These are phyloP conservation scores for Boletus insuetus DNA, from an alignment of 768 basidiomycete genomes.

Conservation along the genomic window DNA sequence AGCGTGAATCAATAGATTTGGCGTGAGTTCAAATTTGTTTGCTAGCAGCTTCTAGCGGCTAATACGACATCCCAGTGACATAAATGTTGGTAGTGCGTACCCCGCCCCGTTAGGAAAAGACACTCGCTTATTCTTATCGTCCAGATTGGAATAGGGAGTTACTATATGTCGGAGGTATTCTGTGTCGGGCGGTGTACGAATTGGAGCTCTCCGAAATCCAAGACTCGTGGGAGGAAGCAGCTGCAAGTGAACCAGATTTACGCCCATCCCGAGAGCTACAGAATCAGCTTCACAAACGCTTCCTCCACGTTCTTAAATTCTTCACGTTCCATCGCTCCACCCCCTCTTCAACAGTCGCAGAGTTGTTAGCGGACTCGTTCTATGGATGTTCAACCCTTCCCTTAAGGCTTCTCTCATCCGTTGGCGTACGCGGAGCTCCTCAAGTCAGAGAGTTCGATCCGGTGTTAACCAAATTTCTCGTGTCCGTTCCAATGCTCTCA, in stretches of 20 bases:
- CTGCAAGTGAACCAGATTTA: not conserved
- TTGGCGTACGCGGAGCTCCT: conserved; percentile 62
- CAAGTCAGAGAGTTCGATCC: conserved; percentile 72
- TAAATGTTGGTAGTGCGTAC: not conserved
- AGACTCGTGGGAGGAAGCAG: conserved; percentile 4
- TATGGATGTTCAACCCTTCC: conserved; percentile 58
- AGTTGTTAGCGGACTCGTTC: conserved; percentile 68
- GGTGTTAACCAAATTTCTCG: conserved; percentile 68
- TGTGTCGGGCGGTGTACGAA: conserved; percentile 82
- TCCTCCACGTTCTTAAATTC: conserved; percentile 11
- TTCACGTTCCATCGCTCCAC: conserved; percentile 39
- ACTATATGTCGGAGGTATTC: conserved; percentile 76
- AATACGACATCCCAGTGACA: not conserved
- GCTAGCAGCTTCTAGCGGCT: not conserved
- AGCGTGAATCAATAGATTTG: conserved; percentile 2
- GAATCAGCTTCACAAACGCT: not conserved
- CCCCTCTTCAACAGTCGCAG: conserved; percentile 76
- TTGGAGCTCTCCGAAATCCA: conserved; percentile 64
- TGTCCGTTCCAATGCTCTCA: conserved; percentile 69
- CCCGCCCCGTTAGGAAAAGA: not conserved
- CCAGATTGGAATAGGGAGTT: conserved; percentile 89
- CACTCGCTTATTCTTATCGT: not conserved
- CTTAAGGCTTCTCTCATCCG: conserved; percentile 72
- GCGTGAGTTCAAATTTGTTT: not conserved
- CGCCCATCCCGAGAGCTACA: not conserved